These are phyloP conservation scores for Stevia rebaudiana DNA, from an alignment of 140 eudicot species.

Conservation along the genomic window DNA sequence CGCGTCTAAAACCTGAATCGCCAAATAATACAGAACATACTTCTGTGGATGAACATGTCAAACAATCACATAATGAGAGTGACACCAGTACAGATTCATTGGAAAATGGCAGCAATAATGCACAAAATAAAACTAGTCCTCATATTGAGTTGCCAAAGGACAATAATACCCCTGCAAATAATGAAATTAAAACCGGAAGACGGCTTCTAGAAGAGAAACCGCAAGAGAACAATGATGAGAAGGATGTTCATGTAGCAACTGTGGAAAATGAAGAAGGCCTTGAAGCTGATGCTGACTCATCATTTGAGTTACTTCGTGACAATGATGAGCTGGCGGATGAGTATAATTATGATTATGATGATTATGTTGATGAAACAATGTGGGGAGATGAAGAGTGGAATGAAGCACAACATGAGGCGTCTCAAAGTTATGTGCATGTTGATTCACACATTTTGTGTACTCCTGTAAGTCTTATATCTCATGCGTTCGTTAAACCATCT, in stretches of 20 bases:
- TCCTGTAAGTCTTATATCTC: constrained; percentile 60
- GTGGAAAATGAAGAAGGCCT: constrained; percentile 81
- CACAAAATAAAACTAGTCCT: constrained; percentile 34
- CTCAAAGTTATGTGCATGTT: constrained; percentile 73
- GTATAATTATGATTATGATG: constrained; percentile 95
- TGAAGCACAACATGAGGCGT: constrained; percentile 71
- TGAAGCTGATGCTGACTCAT: constrained; percentile 93
- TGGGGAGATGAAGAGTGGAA: constrained; percentile 99
- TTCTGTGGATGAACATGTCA: constrained; percentile 24
- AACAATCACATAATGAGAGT: constrained; percentile 16
- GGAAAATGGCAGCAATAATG: constrained; percentile 3
- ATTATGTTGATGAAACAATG: constrained; percentile 83
- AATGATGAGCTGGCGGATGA: constrained; percentile 92
- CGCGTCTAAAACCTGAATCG: constrained; percentile 34
- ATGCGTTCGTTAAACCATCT: not conserved
- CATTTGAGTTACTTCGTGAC: constrained; percentile 87
- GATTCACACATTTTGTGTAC: constrained; percentile 93
- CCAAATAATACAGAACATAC: constrained; percentile 14
- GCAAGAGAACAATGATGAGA: constrained; percentile 32
- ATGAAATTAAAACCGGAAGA: constrained; percentile 49
- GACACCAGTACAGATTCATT: constrained; percentile 11
- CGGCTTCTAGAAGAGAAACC: constrained; percentile 72
- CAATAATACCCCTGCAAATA: no score
- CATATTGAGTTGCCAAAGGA: constrained; percentile 36
- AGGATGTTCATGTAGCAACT: constrained; percentile 62